Evolutionary conservation across 1,139 yeast genomes (phyloP).

Genomic region (Debaryomyces sp.): DNA sequence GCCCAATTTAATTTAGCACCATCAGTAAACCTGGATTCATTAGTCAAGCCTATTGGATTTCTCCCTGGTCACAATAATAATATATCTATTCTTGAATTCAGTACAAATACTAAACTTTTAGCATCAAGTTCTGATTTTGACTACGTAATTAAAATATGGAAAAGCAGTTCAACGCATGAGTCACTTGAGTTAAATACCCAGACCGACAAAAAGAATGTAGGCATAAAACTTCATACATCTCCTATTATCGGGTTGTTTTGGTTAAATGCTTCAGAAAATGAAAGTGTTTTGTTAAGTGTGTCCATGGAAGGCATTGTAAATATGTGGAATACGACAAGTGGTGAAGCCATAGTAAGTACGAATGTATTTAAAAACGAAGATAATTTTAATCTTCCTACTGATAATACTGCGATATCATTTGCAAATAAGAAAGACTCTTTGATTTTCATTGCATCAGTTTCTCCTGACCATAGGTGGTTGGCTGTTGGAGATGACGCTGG

Average conservation of each 20-base stretch:
- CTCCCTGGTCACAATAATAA: conserved; percentile 70
- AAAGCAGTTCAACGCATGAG: conserved; percentile 56
- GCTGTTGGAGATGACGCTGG: conserved; percentile 72
- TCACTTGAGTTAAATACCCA: conserved; percentile 30
- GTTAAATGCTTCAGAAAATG: conserved; percentile 35
- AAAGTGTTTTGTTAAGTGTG: conserved; percentile 32
- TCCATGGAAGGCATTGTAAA: conserved; percentile 75
- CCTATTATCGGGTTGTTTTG: conserved; percentile 60
- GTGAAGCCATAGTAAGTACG: conserved; percentile 29
- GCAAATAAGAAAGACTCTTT: conserved; percentile 16
- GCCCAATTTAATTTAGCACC: background rate
- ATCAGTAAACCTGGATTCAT: conserved; percentile 19
- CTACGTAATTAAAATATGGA: conserved; percentile 72
- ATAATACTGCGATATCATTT: background rate
- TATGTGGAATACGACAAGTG: conserved; percentile 63
- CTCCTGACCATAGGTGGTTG: conserved; percentile 50
- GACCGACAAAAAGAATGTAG: conserved; percentile 13
- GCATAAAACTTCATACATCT: conserved; percentile 45
- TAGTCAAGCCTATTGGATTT: conserved; percentile 56
- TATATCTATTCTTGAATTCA: conserved; percentile 60
- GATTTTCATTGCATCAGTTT: conserved; percentile 54
- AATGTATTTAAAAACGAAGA: conserved; percentile 27
- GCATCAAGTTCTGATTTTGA: conserved; percentile 78
- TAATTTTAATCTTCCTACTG: conserved; percentile 21
- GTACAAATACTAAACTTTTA: conserved; percentile 52